A percentile compares a stretch with the other conserved stretches of the same genome.
These are phyloP conservation scores for Salix koriyanagi DNA, from an alignment of 345 rosid genomes.

Conservation along the genomic window DNA sequence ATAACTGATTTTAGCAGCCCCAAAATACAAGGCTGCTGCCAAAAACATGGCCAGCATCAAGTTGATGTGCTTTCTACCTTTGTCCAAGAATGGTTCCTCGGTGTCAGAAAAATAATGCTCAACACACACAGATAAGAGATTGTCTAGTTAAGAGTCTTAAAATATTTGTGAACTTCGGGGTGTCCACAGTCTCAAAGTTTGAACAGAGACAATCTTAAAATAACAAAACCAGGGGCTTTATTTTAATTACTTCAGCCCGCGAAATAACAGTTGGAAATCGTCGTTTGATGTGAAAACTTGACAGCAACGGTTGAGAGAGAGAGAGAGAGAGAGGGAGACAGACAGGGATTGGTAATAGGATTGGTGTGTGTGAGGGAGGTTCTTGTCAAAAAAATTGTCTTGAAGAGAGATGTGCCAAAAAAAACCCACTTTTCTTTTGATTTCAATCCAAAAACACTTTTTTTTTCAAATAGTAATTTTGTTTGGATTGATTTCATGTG, in stretches of 20 bases:
- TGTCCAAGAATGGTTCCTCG: no score
- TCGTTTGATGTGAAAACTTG: not conserved
- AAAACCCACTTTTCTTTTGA: conserved; percentile 11
- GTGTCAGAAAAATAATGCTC: no score
- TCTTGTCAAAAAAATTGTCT: not conserved
- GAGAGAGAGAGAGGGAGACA: not conserved
- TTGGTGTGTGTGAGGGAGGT: not conserved
- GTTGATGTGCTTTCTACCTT: no score
- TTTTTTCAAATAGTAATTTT: not conserved
- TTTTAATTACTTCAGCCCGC: no score
- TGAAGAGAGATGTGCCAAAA: not conserved
- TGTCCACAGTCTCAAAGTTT: not conserved
- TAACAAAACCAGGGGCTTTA: not conserved
- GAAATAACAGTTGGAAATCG: no score
- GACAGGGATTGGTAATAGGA: not conserved
- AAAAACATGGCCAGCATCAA: not conserved
- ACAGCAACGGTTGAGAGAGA: not conserved
- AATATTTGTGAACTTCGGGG: no score
- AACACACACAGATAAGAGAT: no score
- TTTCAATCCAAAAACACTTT: conserved; percentile 7
- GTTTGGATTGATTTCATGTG: conserved; percentile 18
- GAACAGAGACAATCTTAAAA: not conserved
- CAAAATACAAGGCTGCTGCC: not conserved
- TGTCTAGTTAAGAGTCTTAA: no score
- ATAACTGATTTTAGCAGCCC: not conserved